Evolutionary conservation across 768 basidiomycete genomes (phyloP), one percentile per base, ranked within the genome.

Genomic region (Lyophyllum shimeji): DNA sequence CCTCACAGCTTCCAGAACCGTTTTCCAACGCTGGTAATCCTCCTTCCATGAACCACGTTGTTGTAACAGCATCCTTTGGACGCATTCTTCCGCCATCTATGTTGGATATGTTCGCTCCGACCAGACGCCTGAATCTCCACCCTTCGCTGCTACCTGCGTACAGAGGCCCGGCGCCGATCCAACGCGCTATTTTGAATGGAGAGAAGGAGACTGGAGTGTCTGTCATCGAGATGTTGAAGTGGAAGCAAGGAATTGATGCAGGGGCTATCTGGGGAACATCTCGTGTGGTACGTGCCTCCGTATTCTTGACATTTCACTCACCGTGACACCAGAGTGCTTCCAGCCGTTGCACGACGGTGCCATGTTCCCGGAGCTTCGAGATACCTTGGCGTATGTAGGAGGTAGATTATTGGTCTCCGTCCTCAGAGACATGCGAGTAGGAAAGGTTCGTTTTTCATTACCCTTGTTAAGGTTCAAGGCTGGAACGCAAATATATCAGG

Each of bases 161-260:
- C 68, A 85, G 95, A n/a, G 95, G 95, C 0, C 85, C 95, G 8
- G 91, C 93, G 2, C 95, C 95, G 0, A 90, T 98, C 37, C 95
- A 97, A 64, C 89, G 86, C 63, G 80, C 87, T 0, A 76, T 98
- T 39, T 71, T 90, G 43, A 83, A 87, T 56, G 84, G 83, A 2
- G 85, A 85, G 48, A 65, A 64, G 5, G 77, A 82, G 58, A 92
- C 90, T 0, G 95, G 93, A 0, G 93, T 96, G 1, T 90, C 85
- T 56, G 79, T 98, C 2, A 84, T 88, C 56, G 81, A 87, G 57
- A 92, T 92, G 87, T 75, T 83, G 51, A 84, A 86, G 62, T 74
- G 76, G 47, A 79, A 71, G 52, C 78, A 81, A 51, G 93, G 92
- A 0, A 86, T 95, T 39, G 95, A 96, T 69, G 79, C 83, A 0